These are phyloP conservation scores for Glycine latifolia DNA, from an alignment of 306 rosid species.

Conservation along the genomic window DNA sequence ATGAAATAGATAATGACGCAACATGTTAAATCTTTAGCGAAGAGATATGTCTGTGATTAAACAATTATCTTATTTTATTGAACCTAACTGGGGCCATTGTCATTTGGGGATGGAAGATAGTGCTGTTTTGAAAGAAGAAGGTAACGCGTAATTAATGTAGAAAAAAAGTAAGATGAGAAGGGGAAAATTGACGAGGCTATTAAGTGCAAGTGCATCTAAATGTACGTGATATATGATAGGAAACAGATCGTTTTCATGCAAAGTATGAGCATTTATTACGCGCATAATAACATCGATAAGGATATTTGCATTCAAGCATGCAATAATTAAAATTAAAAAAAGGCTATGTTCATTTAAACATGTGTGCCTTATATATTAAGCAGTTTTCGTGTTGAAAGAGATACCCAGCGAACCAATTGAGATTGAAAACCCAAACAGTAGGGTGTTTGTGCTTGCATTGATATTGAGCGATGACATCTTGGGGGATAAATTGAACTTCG, in stretches of 20 bases:
- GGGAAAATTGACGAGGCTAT: slow-evolving; percentile 46
- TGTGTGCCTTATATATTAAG: too few species aligned
- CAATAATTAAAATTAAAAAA: slow-evolving; percentile 1
- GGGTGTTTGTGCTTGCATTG: too few species aligned
- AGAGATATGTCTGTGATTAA: background rate
- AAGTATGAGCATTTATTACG: slow-evolving; percentile 34
- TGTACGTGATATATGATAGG: slow-evolving; percentile 4
- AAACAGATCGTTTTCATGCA: slow-evolving; percentile 41
- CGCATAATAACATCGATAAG: background rate
- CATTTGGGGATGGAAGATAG: background rate
- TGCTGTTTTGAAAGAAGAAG: slow-evolving; percentile 27
- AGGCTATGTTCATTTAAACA: slow-evolving; percentile 5
- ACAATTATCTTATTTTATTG: background rate
- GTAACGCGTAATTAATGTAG: background rate
- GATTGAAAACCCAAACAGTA: too few species aligned
- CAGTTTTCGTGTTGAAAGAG: too few species aligned
- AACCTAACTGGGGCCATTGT: background rate
- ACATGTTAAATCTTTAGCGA: background rate
- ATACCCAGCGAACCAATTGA: too few species aligned
- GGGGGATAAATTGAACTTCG: too few species aligned
- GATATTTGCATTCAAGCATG: background rate
- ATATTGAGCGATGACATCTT: too few species aligned
- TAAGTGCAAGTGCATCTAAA: slow-evolving; percentile 24
- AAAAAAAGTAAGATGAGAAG: slow-evolving; percentile 40
- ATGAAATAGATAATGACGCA: slow-evolving; percentile 22